These are phyloP conservation scores for Salix brachista DNA, from an alignment of 345 rosid species.

Conservation along the genomic window DNA sequence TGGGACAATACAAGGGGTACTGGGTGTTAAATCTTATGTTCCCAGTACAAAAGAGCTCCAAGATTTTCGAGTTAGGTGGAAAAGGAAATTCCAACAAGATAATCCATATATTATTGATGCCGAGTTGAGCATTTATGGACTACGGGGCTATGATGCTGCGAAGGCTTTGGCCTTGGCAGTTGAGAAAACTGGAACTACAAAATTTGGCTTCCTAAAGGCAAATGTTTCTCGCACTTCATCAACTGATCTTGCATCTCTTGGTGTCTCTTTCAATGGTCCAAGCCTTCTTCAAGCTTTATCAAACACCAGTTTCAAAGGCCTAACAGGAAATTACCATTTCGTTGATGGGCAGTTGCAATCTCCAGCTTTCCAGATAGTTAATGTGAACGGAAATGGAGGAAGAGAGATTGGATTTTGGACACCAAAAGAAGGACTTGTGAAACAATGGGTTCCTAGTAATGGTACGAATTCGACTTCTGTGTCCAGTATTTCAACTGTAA, in stretches of 20 bases:
- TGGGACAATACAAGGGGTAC: conserved; percentile 40
- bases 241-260: conserved; percentile 15
- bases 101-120: conserved; percentile 10
- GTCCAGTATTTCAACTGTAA: conserved; percentile 8
- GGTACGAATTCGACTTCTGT: not conserved
- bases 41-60: conserved; percentile 8
- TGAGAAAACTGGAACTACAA: conserved; percentile 9
- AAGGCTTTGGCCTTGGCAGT: conserved; percentile 33
- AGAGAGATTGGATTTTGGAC: conserved; percentile 41
- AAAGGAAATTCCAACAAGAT: conserved; percentile 14
- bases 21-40: conserved; percentile 29
- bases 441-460: not conserved
- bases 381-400: conserved; percentile 25
- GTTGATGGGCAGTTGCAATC: conserved; percentile 30
- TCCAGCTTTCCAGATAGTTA: conserved; percentile 29
- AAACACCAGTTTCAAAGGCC: conserved; percentile 27
- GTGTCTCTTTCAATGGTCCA: conserved; percentile 26
- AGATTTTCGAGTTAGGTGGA: conserved; percentile 25
- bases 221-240: not conserved
- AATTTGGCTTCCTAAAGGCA: not conserved
- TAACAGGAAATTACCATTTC: conserved; percentile 29
- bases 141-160: conserved; percentile 37
- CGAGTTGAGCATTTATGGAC: conserved; percentile 17
- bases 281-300: conserved; percentile 13
- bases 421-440: conserved; percentile 1